A percentile compares a stretch with the other conserved stretches of the same genome.
Conservation (phyloP, 495 filamentous ascomycete species). For the Gamarada debralockiae region DNA sequence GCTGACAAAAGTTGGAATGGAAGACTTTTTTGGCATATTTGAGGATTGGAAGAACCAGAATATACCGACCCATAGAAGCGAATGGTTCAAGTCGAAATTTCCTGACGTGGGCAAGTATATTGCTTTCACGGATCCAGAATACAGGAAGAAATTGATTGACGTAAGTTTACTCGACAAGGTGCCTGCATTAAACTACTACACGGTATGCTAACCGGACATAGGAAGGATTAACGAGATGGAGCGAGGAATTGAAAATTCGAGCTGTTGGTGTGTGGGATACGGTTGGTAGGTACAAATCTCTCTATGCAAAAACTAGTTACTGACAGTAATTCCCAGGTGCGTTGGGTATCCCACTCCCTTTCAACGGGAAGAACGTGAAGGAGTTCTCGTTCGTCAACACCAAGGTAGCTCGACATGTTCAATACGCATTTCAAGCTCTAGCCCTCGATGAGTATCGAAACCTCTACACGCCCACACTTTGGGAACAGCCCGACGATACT, state of each 20-base stretch:
- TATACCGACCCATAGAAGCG: slow-evolving; percentile 30
- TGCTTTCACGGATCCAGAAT: slow-evolving; percentile 14
- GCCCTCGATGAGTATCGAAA: slow-evolving; percentile 64
- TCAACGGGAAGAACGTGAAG: slow-evolving; percentile 15
- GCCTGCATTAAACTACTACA: not conserved
- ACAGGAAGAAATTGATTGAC: slow-evolving; percentile 11
- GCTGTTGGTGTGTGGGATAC: slow-evolving; percentile 59
- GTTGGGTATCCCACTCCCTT: slow-evolving; percentile 19
- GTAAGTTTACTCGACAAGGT: slow-evolving; percentile 1
- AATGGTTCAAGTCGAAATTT: slow-evolving; percentile 14
- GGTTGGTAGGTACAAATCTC: slow-evolving; percentile 30
- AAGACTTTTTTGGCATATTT: slow-evolving; percentile 60
- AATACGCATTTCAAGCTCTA: slow-evolving; percentile 69
- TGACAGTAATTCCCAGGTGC: slow-evolving; percentile 9
- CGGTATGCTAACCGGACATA: slow-evolving; percentile 3
- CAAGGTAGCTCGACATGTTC: slow-evolving; percentile 48
- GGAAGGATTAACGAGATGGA: slow-evolving; percentile 14
- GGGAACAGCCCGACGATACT: slow-evolving; percentile 40
- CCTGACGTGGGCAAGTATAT: not conserved
- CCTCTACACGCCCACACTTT: slow-evolving; percentile 62
- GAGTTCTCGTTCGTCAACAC: slow-evolving; percentile 44
- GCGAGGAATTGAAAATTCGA: slow-evolving; percentile 19
- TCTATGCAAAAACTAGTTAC: not conserved
- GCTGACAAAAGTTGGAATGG: slow-evolving; percentile 60
- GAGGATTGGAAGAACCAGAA: slow-evolving; percentile 56